These are phyloP conservation scores for Magnolia kwangsiensis DNA, from an alignment of 164 flowering plant species.

Conservation along the genomic window DNA sequence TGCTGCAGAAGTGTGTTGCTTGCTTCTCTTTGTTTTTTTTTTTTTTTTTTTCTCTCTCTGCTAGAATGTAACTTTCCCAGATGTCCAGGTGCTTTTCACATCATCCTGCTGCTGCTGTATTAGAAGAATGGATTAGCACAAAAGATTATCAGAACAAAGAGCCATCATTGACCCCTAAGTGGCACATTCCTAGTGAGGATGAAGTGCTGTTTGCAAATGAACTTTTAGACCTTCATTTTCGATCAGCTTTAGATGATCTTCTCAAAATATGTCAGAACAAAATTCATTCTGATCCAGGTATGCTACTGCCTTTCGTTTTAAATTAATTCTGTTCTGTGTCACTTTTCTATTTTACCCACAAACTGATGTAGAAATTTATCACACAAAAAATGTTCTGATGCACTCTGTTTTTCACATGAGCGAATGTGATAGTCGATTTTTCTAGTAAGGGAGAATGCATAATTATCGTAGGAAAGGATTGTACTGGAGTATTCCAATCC, in stretches of 20 bases:
- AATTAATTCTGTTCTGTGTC: not conserved
- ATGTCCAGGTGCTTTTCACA: constrained; percentile 51
- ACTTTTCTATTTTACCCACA: not conserved
- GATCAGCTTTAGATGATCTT: constrained; percentile 85
- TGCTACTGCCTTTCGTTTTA: not conserved
- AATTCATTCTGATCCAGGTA: constrained; percentile 79
- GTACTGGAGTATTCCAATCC: no score
- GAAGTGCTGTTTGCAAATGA: constrained; percentile 85
- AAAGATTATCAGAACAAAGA: constrained; percentile 51
- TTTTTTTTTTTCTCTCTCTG: constrained; percentile 6
- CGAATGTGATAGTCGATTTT: no score
- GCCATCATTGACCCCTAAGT: constrained; percentile 44
- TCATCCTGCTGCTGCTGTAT: constrained; percentile 54
- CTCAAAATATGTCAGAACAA: constrained; percentile 65
- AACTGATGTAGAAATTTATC: no score
- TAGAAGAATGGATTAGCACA: constrained; percentile 89
- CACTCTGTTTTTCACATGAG: no score
- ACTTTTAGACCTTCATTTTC: constrained; percentile 71
- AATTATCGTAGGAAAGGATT: no score
- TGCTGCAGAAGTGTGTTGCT: no score
- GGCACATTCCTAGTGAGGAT: constrained; percentile 81
- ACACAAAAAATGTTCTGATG: no score
- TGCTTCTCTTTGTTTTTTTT: not conserved
- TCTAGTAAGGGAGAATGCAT: no score
- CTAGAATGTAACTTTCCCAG: not conserved